Evolutionary conservation across 441 rosid genomes (phyloP).

Genomic region (Metrosideros polymorpha): DNA sequence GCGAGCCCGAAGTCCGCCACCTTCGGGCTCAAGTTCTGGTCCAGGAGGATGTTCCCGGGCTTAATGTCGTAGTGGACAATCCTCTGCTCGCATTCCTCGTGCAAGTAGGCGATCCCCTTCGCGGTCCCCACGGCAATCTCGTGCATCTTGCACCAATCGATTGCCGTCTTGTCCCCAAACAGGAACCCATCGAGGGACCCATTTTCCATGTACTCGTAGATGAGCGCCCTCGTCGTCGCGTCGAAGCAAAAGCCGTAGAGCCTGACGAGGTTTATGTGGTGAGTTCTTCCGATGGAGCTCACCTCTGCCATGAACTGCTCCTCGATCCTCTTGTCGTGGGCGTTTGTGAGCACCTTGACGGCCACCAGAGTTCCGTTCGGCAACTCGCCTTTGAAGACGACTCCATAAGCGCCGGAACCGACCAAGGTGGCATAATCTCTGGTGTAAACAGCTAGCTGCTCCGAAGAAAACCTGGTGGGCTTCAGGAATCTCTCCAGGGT

Average conservation of each 20-base stretch:
- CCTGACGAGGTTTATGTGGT: slow-evolving; percentile 10
- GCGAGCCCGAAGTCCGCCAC: slow-evolving; percentile 16
- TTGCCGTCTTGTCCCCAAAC: neutral
- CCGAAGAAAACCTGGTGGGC: slow-evolving; percentile 7
- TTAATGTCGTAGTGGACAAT: slow-evolving; percentile 19
- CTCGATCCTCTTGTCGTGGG: neutral
- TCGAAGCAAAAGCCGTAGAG: slow-evolving; percentile 19
- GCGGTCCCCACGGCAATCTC: slow-evolving; percentile 4
- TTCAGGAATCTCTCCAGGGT: slow-evolving; percentile 11
- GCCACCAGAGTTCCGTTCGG: slow-evolving; percentile 2
- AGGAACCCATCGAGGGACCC: slow-evolving; percentile 4
- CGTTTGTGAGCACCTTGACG: slow-evolving; percentile 2
- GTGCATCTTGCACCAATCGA: neutral
- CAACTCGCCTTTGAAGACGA: slow-evolving; percentile 11
- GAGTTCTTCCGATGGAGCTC: slow-evolving; percentile 7
- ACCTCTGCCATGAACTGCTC: slow-evolving; percentile 21
- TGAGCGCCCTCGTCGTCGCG: neutral
- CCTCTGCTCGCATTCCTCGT: slow-evolving; percentile 6
- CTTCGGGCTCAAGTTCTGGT: neutral
- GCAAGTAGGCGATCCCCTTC: slow-evolving; percentile 13
- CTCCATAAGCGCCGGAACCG: slow-evolving; percentile 13
- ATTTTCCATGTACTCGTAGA: slow-evolving; percentile 15
- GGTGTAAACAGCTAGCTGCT: slow-evolving; percentile 1
- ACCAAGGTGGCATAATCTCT: slow-evolving; percentile 1
- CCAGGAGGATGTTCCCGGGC: slow-evolving; percentile 17